phyloP scores from a whole-genome alignment of 495 filamentous ascomycete genomes.

The Aspergillus sparsus region DNA sequence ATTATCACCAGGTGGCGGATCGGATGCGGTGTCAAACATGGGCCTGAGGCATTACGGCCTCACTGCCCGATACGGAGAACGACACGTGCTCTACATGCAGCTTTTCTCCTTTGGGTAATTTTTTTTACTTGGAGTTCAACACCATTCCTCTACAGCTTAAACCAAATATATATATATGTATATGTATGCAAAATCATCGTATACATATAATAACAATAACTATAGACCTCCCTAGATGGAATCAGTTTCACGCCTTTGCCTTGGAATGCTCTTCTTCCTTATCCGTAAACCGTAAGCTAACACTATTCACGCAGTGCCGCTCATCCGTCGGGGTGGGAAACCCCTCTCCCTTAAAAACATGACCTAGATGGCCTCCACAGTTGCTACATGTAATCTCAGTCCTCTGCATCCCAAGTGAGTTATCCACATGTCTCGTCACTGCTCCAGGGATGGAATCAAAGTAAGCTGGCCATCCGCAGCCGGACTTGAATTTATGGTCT shows the following conservation, averaged over 20 bases:
- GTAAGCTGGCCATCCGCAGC: conserved; percentile 97
- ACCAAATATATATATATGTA: too few relatives aligned
- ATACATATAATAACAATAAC: not conserved
- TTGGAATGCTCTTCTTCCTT: conserved; percentile 50
- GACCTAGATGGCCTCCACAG: conserved; percentile 93
- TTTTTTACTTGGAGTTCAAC: not conserved
- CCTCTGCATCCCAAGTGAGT: conserved; percentile 74
- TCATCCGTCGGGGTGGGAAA: conserved; percentile 90
- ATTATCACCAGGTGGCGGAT: conserved; percentile 23
- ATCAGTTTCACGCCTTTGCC: conserved; percentile 24
- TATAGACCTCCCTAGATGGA: not conserved
- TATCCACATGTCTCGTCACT: conserved; percentile 76
- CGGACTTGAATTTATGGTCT: conserved; percentile 89
- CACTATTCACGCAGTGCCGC: conserved; percentile 94
- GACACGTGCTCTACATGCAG: conserved; percentile 19
- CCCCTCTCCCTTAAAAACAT: conserved; percentile 97
- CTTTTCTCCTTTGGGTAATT: not conserved
- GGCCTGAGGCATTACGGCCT: conserved; percentile 25
- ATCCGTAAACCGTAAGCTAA: conserved; percentile 81
- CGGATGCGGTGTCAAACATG: conserved; percentile 18
- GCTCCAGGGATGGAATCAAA: conserved; percentile 92
- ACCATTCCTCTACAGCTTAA: not conserved
- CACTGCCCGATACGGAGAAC: conserved; percentile 19
- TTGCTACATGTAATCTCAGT: conserved; percentile 93
- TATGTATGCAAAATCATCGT: not conserved